These are phyloP conservation scores for Trifolium subterraneum DNA, from an alignment of 306 rosid genomes.

Conservation along the genomic window DNA sequence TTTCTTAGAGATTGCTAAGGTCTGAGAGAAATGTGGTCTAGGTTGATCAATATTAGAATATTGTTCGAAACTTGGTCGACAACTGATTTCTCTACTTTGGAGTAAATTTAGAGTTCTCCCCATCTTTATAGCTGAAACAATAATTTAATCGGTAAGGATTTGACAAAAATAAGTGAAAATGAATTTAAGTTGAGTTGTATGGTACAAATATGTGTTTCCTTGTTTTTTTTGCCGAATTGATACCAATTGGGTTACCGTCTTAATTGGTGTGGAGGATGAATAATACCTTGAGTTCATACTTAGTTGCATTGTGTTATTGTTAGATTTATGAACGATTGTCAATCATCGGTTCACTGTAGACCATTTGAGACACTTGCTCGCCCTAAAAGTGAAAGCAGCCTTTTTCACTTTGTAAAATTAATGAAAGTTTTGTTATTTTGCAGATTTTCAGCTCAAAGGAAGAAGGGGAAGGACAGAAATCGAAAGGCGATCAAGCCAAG, in stretches of 20 bases:
- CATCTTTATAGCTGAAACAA: not conserved
- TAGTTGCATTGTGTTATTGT: not conserved
- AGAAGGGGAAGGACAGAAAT: conserved; percentile 63
- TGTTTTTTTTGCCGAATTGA: not conserved
- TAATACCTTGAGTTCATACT: not conserved
- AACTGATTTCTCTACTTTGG: not conserved
- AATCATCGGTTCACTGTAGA: not conserved
- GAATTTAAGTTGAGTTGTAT: not conserved
- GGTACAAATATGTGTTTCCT: not conserved
- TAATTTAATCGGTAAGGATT: not conserved
- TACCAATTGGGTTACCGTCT: not conserved
- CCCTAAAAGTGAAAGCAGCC: not conserved
- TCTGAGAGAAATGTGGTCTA: not conserved
- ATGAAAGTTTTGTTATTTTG: conserved; percentile 30
- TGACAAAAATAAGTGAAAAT: not conserved
- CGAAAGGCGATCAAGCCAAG: conserved; percentile 89
- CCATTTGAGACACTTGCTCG: not conserved
- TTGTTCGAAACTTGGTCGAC: not conserved
- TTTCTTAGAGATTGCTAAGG: not conserved
- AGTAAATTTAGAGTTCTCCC: not conserved
- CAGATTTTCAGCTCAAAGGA: conserved; percentile 92
- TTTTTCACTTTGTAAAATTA: conserved; percentile 4
- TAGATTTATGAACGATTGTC: not conserved
- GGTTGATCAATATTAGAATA: not conserved
- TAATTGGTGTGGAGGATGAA: not conserved